Conservation (phyloP, 331 rosid genomes). For the Phaseolus coccineus region DNA sequence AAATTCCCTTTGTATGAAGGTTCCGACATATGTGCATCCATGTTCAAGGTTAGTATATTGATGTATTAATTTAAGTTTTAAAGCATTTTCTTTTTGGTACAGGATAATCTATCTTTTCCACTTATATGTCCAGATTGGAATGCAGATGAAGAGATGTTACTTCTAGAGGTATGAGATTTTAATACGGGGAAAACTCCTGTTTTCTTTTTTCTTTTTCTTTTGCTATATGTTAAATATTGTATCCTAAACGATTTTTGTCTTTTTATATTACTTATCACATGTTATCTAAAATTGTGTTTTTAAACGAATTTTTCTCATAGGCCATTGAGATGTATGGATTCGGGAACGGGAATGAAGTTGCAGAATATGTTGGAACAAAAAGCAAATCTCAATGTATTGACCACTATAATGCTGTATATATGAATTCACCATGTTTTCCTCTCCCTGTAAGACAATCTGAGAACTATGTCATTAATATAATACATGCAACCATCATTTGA, state of each 20-base stretch:
- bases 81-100: constrained; percentile 37
- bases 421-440: constrained; percentile 85
- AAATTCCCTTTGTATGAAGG: constrained; percentile 1
- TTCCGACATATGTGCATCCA: constrained; percentile 7
- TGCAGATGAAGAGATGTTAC: constrained; percentile 85
- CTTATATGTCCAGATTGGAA: constrained; percentile 88
- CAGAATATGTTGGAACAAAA: constrained; percentile 85
- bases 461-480: constrained; percentile 31
- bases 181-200: constrained; percentile 27
- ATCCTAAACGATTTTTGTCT: too few species aligned
- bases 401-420: constrained; percentile 77
- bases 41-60: constrained; percentile 18
- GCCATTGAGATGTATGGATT: constrained; percentile 92
- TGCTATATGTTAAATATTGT: constrained; percentile 5
- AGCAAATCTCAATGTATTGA: constrained; percentile 73
- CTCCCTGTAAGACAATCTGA: constrained; percentile 68
- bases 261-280: neutral
- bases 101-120: constrained; percentile 92
- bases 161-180: constrained; percentile 67
- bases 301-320: constrained; percentile 47
- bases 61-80: constrained; percentile 8
- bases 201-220: neutral
- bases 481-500: constrained; percentile 24
- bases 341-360: constrained; percentile 86
- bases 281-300: constrained; percentile 28